These are phyloP conservation scores for Diutina neorugosa DNA, from an alignment of 1,139 yeast species.

Conservation along the genomic window DNA sequence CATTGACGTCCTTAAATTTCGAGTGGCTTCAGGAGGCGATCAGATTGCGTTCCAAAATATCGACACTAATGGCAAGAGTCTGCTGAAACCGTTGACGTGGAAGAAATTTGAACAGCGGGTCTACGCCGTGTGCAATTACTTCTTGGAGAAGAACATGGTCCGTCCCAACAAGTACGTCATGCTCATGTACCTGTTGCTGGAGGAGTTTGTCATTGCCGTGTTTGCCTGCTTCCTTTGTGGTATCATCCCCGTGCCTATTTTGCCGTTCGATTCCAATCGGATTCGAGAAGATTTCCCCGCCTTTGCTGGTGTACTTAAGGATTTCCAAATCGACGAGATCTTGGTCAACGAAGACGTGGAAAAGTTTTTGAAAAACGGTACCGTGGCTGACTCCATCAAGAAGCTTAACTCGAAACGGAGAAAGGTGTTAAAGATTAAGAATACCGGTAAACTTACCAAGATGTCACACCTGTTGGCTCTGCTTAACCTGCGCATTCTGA, in stretches of 20 bases:
- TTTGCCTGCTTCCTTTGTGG: conserved; percentile 84
- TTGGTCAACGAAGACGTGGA: conserved; percentile 76
- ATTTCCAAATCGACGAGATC: conserved; percentile 59
- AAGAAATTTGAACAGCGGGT: conserved; percentile 68
- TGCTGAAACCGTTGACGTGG: conserved; percentile 59
- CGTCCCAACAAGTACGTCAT: conserved; percentile 63
- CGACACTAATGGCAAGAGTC: conserved; percentile 40
- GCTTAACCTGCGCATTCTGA: conserved; percentile 31
- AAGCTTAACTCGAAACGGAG: conserved; percentile 29
- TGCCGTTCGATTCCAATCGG: conserved; percentile 60
- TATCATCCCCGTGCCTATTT: conserved; percentile 66
- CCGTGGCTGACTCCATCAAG: conserved; percentile 53
- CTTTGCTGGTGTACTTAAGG: conserved; percentile 51
- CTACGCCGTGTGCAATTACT: conserved; percentile 55
- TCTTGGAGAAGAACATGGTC: conserved; percentile 40
- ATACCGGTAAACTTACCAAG: conserved; percentile 56
- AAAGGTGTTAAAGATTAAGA: conserved; percentile 45
- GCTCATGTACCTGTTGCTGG: conserved; percentile 77
- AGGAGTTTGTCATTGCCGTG: conserved; percentile 73
- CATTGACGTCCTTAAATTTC: conserved; percentile 64
- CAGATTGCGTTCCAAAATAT: conserved; percentile 70
- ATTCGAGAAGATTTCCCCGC: conserved; percentile 69
- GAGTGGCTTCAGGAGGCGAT: conserved; percentile 67
- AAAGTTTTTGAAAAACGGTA: conserved; percentile 55
- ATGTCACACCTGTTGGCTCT: conserved; percentile 35